A percentile compares a stretch with the other conserved stretches of the same genome.
Evolutionary conservation across 2,329 filamentous ascomycete species (phyloP).

Genomic region (Rosellinia necatrix): DNA sequence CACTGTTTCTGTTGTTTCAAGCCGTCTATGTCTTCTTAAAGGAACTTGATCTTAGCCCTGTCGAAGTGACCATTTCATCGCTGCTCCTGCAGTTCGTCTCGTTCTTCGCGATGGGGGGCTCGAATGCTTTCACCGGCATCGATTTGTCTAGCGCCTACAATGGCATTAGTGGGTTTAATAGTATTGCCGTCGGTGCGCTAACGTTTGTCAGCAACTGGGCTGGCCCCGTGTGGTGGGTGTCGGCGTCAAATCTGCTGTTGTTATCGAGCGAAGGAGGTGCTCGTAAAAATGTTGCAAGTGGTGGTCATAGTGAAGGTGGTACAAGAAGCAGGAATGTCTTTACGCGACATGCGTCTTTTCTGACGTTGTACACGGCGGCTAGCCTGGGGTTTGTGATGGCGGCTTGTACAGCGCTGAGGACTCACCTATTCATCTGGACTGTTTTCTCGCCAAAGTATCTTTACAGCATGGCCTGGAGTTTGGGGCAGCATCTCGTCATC

Average conservation of each 20-base stretch:
- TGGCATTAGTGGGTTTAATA: slow-evolving; percentile 79
- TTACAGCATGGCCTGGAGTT: slow-evolving; percentile 86
- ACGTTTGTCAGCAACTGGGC: slow-evolving; percentile 93
- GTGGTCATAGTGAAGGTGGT: slow-evolving; percentile 16
- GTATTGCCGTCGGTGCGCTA: slow-evolving; percentile 78
- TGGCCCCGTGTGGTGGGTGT: slow-evolving; percentile 85
- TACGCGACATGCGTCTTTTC: slow-evolving; percentile 60
- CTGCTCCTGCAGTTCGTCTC: slow-evolving; percentile 79
- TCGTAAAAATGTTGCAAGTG: slow-evolving; percentile 21
- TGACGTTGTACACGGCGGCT: slow-evolving; percentile 72
- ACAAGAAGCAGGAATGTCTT: slow-evolving; percentile 37
- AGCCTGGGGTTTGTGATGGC: slow-evolving; percentile 79
- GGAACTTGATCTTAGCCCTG: slow-evolving; percentile 51
- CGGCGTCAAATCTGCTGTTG: slow-evolving; percentile 65
- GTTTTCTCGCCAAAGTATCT: slow-evolving; percentile 97
- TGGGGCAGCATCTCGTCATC: slow-evolving; percentile 78
- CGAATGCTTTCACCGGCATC: slow-evolving; percentile 94
- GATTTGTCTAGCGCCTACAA: slow-evolving; percentile 96
- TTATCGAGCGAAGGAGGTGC: slow-evolving; percentile 44
- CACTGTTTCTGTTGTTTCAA: slow-evolving; percentile 78
- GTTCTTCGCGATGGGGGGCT: slow-evolving; percentile 90
- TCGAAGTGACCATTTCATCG: slow-evolving; percentile 69
- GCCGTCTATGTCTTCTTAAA: slow-evolving; percentile 58
- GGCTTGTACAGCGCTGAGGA: slow-evolving; percentile 80
- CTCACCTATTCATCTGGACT: slow-evolving; percentile 97